Base-by-base conservation (phyloP, 345 rosid genomes). In the Eucalyptus microcorys region DNA sequence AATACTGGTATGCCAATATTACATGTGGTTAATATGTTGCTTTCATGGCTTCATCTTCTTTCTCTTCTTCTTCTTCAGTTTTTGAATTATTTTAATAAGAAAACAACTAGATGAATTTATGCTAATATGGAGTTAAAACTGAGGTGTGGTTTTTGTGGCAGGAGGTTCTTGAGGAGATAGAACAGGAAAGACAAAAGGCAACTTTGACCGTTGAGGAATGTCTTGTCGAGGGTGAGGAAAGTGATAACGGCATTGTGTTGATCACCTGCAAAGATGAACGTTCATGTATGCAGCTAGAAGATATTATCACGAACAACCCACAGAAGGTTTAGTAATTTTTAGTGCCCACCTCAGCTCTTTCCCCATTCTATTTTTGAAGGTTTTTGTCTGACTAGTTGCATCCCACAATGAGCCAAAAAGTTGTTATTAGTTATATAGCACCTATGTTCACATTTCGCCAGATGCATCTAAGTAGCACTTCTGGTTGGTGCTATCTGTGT, bases 211-310 rank as follows among this genome's bases (percentile, higher is more conserved):
- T 88, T 83, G 93, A 94, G 89, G 92, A 92, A 87, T 48, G 86
- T 87, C 53, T 85, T 85, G 85, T 90, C 59, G 95, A 94, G 88
- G 95, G 89, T 37, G 91, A 86, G 50, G 93, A 92, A 88, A 93
- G 86, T 57, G 94, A 93, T 89, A 92, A 91, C 90, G 93, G 96
- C 87, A 94, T 96, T 81, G 96, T 95, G 88, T 94, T 97, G 81
- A 97, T 98, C 92, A 99, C 96, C 53, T 97, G 99, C 93, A 97
- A 96, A 92, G 99, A 98, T 90, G 99, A 98, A 88, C 90, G 95
- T 14, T 96, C 99, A 66, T 97, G 99, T 92, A 93, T 97, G 99
- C 99, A 98, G 92, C 98, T 98, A 85, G 97, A 97, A 93, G 99
- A 98, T 93, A 95, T 95, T 93, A 94, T 98, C 90, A 93, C 68